phyloP scores from a whole-genome alignment of 106 monocot species.

The Acorus gramineus region DNA sequence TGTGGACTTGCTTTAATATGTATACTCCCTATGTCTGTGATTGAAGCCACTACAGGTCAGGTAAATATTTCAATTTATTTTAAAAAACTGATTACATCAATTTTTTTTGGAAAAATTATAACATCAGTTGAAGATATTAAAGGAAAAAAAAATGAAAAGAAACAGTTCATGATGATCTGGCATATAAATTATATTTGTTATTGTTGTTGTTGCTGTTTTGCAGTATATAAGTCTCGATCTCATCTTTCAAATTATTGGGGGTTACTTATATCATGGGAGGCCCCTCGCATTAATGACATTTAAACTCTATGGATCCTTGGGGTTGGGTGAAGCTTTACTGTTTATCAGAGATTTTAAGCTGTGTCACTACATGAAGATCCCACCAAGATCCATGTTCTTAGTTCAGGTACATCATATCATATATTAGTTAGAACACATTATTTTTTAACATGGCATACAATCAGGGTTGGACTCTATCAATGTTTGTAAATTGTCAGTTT shows the following conservation, averaged over 20 bases:
- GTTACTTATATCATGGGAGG: constrained; percentile 38
- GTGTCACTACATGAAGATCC: constrained; percentile 69
- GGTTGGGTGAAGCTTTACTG: constrained; percentile 29
- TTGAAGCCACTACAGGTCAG: constrained; percentile 26
- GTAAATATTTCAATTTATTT: neutral
- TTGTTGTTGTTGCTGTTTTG: too few relatives aligned
- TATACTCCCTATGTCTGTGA: constrained; percentile 28
- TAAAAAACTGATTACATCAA: too few relatives aligned
- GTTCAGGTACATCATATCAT: constrained; percentile 18
- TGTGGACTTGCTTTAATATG: constrained; percentile 20
- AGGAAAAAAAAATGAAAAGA: too few relatives aligned
- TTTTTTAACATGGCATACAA: too few relatives aligned
- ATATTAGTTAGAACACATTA: too few relatives aligned
- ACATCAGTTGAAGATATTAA: too few relatives aligned
- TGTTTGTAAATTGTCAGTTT: too few relatives aligned
- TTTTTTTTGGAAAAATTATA: too few relatives aligned
- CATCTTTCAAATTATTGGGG: constrained; percentile 43
- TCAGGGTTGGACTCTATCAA: too few relatives aligned
- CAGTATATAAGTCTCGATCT: constrained; percentile 46
- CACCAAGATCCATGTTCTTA: constrained; percentile 45
- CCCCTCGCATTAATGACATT: constrained; percentile 47
- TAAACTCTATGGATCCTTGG: constrained; percentile 39
- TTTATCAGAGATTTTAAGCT: constrained; percentile 45
- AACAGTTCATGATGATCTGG: too few relatives aligned
- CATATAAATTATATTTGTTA: too few relatives aligned